phyloP scores from a whole-genome alignment of 441 rosid genomes.

The Croton laevigatus region DNA sequence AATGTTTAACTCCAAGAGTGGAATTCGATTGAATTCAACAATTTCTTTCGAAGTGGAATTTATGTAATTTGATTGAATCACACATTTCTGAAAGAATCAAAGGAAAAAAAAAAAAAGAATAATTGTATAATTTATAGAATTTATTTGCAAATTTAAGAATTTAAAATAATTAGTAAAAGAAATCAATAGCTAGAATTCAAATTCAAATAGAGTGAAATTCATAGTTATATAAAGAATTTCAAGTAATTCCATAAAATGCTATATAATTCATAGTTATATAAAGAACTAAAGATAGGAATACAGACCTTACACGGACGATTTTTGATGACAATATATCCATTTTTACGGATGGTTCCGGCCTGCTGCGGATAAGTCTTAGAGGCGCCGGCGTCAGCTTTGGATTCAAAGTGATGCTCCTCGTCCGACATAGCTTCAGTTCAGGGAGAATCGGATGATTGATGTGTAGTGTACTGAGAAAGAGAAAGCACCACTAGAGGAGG shows the following conservation, averaged over 20 bases:
- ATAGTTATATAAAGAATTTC: not conserved
- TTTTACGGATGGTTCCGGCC: constrained; percentile 78
- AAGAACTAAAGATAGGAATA: not conserved
- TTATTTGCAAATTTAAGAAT: too few species aligned
- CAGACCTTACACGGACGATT: constrained; percentile 58
- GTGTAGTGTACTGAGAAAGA: not conserved
- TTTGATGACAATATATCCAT: constrained; percentile 73
- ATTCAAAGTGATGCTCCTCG: constrained; percentile 84
- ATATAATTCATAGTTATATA: too few species aligned
- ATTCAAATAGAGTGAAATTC: too few species aligned
- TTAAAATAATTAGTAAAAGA: too few species aligned
- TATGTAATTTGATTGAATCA: too few species aligned
- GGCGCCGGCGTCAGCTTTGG: constrained; percentile 74
- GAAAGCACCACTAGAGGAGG: not conserved
- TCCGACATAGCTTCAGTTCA: constrained; percentile 46
- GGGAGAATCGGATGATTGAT: too few species aligned
- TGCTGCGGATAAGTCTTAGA: constrained; percentile 74
- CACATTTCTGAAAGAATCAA: not conserved
- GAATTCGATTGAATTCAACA: too few species aligned
- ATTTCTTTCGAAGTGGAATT: too few species aligned
- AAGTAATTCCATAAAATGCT: not conserved
- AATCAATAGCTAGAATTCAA: too few species aligned
- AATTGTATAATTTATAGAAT: not conserved
- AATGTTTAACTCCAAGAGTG: not conserved
- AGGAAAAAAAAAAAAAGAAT: not conserved